phyloP scores from a whole-genome alignment of 306 rosid species.

The Albizia julibrissin region DNA sequence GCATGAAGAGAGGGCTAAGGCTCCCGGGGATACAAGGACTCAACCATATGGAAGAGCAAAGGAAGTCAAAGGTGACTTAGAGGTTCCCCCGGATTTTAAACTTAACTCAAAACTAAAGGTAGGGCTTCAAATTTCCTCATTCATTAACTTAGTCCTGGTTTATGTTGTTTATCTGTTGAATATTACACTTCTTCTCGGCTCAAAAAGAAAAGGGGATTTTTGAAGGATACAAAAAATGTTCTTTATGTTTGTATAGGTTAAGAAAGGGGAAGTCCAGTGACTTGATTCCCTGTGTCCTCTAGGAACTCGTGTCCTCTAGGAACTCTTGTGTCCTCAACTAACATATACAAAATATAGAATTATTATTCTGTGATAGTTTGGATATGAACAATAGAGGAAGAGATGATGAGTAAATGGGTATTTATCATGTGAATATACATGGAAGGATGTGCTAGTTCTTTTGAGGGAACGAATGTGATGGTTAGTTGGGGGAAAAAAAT shows the following conservation, averaged over 20 bases:
- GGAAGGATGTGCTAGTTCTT: neutral
- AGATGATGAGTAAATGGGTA: neutral
- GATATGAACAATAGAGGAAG: slow-evolving; percentile 5
- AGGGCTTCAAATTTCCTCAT: slow-evolving; percentile 28
- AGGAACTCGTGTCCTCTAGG: slow-evolving; percentile 9
- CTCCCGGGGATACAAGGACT: slow-evolving; percentile 29
- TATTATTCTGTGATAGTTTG: neutral
- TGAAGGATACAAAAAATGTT: slow-evolving; percentile 18
- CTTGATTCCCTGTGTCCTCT: slow-evolving; percentile 23
- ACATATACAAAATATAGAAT: slow-evolving; percentile 14
- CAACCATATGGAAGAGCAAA: slow-evolving; percentile 32
- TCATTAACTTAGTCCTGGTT: slow-evolving; percentile 16
- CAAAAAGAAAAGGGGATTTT: neutral
- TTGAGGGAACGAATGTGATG: neutral
- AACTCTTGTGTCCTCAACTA: neutral
- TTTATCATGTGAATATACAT: neutral
- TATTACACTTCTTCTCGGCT: neutral
- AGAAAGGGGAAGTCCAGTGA: slow-evolving; percentile 17
- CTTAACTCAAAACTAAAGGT: slow-evolving; percentile 57
- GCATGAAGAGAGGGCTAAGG: slow-evolving; percentile 32
- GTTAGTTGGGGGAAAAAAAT: neutral
- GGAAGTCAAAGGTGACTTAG: slow-evolving; percentile 41
- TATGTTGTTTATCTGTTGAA: neutral
- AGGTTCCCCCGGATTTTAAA: slow-evolving; percentile 39
- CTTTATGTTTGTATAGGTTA: neutral